Evolutionary conservation across 495 filamentous ascomycete genomes (phyloP).

Genomic region (Daldinia grandis): DNA sequence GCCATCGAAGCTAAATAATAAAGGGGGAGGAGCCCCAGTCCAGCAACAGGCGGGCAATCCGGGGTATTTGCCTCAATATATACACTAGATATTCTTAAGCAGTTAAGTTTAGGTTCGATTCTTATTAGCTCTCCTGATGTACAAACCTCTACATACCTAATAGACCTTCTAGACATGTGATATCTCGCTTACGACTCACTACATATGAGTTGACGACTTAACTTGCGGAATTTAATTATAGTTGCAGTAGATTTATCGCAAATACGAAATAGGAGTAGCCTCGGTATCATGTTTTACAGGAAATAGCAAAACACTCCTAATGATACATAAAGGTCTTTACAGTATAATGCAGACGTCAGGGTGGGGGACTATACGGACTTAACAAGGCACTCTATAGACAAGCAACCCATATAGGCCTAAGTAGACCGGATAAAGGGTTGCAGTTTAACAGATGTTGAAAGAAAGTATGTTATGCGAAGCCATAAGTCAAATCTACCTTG

Average conservation of each 20-base stretch:
- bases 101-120: not conserved
- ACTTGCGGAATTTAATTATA: no score
- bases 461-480: not conserved
- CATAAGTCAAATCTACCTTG: not conserved
- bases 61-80: slow-evolving; percentile 5
- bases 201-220: no score
- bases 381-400: not conserved
- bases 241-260: not conserved
- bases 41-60: not conserved
- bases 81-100: not conserved
- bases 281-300: no score
- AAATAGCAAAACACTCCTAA: not conserved
- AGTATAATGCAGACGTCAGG: not conserved
- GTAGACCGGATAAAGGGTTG: no score
- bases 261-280: not conserved
- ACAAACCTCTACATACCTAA: no score
- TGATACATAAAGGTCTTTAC: not conserved
- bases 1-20: slow-evolving; percentile 21
- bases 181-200: no score
- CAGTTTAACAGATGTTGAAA: not conserved
- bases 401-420: no score
- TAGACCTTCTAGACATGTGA: no score
- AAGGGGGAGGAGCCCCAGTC: not conserved
- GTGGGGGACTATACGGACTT: not conserved
- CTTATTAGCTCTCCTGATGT: not conserved